Evolutionary conservation across 2,329 filamentous ascomycete species (phyloP).

Genomic region (Talaromyces sp.): DNA sequence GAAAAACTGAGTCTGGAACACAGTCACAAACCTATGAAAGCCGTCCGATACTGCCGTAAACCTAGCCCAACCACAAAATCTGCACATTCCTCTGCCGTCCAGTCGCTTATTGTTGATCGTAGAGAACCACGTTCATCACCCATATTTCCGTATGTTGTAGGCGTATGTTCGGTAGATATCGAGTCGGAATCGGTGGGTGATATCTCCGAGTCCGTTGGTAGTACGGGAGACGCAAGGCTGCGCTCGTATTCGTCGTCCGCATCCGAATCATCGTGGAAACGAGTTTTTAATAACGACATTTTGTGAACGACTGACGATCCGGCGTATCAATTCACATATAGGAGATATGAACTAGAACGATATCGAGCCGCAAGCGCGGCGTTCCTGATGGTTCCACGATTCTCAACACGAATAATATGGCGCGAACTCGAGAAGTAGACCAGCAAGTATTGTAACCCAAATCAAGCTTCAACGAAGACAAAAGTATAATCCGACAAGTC

Average conservation of each 20-base stretch:
- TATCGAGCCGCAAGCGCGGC: conserved; percentile 15
- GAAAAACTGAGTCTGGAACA: conserved; percentile 14
- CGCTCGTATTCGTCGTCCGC: conserved; percentile 67
- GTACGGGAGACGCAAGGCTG: conserved; percentile 57
- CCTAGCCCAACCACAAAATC: conserved; percentile 82
- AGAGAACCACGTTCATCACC: conserved; percentile 55
- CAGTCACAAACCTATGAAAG: conserved; percentile 70
- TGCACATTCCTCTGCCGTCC: conserved; percentile 79
- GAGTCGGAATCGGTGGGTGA: conserved; percentile 59
- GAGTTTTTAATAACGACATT: conserved; percentile 32
- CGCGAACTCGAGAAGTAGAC: background rate
- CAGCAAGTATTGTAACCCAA: background rate
- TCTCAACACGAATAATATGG: background rate
- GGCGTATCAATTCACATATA: background rate
- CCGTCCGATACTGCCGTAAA: conserved; percentile 76
- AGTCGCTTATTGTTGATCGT: conserved; percentile 58
- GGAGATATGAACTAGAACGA: background rate
- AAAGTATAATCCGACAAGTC: background rate
- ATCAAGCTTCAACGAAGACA: background rate
- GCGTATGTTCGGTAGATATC: conserved; percentile 61
- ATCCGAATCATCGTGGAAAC: conserved; percentile 63
- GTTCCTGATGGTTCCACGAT: conserved; percentile 1
- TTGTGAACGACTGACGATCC: background rate
- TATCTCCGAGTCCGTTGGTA: conserved; percentile 57
- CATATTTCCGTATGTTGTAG: conserved; percentile 58